These are phyloP conservation scores for Serendipita sp. DNA, from an alignment of 768 basidiomycete species.

Conservation along the genomic window DNA sequence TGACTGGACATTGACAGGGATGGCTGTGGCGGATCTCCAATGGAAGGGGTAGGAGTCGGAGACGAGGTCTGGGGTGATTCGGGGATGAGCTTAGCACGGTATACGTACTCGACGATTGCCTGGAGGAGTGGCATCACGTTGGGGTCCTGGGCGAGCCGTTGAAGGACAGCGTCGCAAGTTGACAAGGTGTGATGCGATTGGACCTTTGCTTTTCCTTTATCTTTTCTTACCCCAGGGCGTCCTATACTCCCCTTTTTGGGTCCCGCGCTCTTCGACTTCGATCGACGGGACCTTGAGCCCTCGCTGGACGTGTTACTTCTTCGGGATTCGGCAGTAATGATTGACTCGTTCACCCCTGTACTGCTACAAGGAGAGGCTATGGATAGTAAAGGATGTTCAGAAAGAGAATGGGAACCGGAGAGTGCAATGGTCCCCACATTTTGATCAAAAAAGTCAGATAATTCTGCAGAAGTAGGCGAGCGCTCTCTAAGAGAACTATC, in stretches of 20 bases:
- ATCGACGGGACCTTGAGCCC: too few relatives aligned
- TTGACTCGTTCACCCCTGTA: too few relatives aligned
- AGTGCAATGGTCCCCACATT: slow-evolving; percentile 12
- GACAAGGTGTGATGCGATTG: too few relatives aligned
- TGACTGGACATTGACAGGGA: too few relatives aligned
- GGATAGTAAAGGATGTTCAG: neutral
- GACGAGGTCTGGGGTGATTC: neutral
- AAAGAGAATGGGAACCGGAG: slow-evolving; percentile 1
- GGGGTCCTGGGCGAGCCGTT: neutral
- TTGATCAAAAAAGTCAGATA: slow-evolving; percentile 7
- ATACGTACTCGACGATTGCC: neutral
- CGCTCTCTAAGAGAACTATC: too few relatives aligned
- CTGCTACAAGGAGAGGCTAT: neutral
- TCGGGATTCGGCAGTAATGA: too few relatives aligned
- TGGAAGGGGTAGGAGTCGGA: neutral
- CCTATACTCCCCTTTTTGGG: too few relatives aligned
- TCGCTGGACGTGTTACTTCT: too few relatives aligned
- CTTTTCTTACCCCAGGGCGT: too few relatives aligned
- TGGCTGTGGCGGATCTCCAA: too few relatives aligned
- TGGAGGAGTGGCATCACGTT: neutral
- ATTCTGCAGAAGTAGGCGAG: neutral
- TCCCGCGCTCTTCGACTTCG: too few relatives aligned
- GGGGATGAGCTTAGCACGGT: neutral
- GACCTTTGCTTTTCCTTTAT: too few relatives aligned
- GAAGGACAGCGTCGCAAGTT: neutral